A percentile compares a stretch with the other conserved stretches of the same genome.
Conservation (phyloP, 805 yeast species). For the Teunomyces cretensis region DNA sequence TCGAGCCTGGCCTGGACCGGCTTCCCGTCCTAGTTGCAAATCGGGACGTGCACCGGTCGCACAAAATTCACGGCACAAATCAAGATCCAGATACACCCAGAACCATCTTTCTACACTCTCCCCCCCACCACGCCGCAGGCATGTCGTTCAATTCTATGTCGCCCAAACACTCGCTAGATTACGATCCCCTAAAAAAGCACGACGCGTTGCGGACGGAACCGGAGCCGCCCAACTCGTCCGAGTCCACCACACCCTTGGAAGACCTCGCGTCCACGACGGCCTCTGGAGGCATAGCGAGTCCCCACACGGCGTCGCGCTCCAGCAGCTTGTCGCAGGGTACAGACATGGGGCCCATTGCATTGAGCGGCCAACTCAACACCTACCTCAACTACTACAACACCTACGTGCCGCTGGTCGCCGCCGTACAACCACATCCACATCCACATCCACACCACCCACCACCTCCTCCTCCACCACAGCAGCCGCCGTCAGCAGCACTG, state of each 20-base stretch:
- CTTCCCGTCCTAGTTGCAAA: no score
- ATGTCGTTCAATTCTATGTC: not conserved
- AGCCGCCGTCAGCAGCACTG: no score
- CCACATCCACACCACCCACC: no score
- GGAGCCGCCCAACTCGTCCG: not conserved
- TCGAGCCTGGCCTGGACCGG: no score
- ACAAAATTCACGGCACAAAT: no score
- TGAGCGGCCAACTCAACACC: not conserved
- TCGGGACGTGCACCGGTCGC: no score
- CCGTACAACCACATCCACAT: constrained; percentile 5
- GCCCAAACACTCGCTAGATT: not conserved
- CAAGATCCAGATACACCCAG: no score
- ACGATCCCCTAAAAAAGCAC: not conserved
- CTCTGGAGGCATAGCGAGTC: not conserved
- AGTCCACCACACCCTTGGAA: not conserved
- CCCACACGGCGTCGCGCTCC: constrained; percentile 1
- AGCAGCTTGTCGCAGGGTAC: not conserved
- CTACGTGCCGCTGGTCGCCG: not conserved
- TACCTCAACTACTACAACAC: not conserved
- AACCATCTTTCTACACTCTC: no score
- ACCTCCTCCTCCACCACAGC: no score
- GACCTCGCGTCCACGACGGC: not conserved
- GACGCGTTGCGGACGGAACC: not conserved
- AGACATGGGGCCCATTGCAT: not conserved
- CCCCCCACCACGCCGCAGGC: not conserved